Percentiles rank a stretch among this genome's conserved stretches.
phyloP scores from a whole-genome alignment of 257 asterid species.

The Solanum bulbocastanum region DNA sequence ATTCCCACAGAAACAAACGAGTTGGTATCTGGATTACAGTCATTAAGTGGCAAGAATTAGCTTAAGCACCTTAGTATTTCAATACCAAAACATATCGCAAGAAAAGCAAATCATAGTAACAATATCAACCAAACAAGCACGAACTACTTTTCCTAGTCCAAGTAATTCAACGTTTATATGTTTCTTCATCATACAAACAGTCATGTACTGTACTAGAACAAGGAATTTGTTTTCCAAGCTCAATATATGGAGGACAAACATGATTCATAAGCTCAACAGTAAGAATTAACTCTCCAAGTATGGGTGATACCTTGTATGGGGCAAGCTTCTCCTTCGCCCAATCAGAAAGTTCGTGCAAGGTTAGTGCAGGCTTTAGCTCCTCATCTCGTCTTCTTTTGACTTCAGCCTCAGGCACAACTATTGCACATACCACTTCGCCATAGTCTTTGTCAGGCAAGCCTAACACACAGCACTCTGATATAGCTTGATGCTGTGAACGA shows the following conservation, averaged over 20 bases:
- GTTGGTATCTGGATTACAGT: constrained; percentile 54
- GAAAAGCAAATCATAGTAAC: neutral
- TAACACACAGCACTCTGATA: constrained; percentile 86
- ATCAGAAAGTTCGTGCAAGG: constrained; percentile 54
- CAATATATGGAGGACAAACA: neutral
- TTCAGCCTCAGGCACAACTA: constrained; percentile 62
- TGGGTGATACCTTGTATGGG: constrained; percentile 72
- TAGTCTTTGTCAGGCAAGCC: constrained; percentile 88
- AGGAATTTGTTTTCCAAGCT: neutral
- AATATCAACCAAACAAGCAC: neutral
- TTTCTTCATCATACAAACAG: neutral
- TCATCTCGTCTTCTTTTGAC: constrained; percentile 40
- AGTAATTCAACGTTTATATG: neutral
- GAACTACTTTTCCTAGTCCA: neutral
- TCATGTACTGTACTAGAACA: neutral
- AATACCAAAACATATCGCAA: neutral
- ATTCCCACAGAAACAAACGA: constrained; percentile 63
- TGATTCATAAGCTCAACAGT: neutral
- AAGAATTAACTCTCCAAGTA: neutral
- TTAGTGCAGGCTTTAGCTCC: constrained; percentile 65
- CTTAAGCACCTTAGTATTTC: neutral
- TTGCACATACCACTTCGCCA: constrained; percentile 79
- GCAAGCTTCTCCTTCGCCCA: constrained; percentile 98
- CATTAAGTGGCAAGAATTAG: neutral
- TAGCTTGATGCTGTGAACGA: constrained; percentile 58